These are phyloP conservation scores for Starmerella bombi DNA, from an alignment of 805 yeast species.

Conservation along the genomic window DNA sequence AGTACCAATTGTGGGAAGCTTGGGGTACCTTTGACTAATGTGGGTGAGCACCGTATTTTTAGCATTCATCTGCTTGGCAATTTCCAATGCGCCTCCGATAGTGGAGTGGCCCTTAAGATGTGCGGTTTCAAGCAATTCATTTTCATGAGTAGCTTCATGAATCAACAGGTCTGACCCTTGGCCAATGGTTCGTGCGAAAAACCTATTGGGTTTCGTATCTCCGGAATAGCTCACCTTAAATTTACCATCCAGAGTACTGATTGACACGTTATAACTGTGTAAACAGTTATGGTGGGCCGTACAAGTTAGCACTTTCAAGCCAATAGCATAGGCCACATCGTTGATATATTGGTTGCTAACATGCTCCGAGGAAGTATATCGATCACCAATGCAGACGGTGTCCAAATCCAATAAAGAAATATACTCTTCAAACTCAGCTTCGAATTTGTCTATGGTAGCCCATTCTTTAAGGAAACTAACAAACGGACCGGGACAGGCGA, in stretches of 20 bases:
- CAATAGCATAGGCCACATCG: background rate
- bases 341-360: background rate
- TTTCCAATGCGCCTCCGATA: slow-evolving; percentile 66
- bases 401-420: slow-evolving; percentile 49
- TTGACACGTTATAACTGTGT: slow-evolving; percentile 58
- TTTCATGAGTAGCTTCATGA: slow-evolving; percentile 89
- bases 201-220: slow-evolving; percentile 73
- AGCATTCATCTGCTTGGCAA: slow-evolving; percentile 61
- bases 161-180: slow-evolving; percentile 54
- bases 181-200: slow-evolving; percentile 52
- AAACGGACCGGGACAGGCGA: slow-evolving; percentile 68
- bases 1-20: slow-evolving; percentile 30
- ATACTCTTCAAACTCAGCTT: slow-evolving; percentile 28
- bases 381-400: slow-evolving; percentile 35
- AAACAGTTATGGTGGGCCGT: slow-evolving; percentile 68
- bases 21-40: slow-evolving; percentile 79
- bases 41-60: slow-evolving; percentile 67
- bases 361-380: slow-evolving; percentile 13
- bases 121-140: slow-evolving; percentile 66
- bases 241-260: slow-evolving; percentile 28
- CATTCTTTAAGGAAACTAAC: slow-evolving; percentile 57
- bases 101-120: slow-evolving; percentile 74
- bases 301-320: slow-evolving; percentile 34
- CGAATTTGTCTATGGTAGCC: slow-evolving; percentile 26
- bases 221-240: slow-evolving; percentile 85